Conservation (phyloP, 805 yeast genomes). For the Lipomyces oligophaga region DNA sequence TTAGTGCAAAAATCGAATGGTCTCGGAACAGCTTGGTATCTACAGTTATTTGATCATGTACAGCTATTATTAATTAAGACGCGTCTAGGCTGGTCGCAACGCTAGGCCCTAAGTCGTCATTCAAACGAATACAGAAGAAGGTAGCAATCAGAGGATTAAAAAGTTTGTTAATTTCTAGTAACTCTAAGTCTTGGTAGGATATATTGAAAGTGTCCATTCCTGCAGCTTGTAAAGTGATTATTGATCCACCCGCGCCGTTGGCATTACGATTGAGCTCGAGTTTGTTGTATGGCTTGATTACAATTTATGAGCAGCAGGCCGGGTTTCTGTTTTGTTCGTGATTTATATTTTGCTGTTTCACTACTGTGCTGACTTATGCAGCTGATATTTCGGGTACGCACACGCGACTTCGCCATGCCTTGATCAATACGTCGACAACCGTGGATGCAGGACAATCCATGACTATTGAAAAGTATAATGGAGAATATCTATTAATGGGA, state of each 20-base stretch:
- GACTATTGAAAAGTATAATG: neutral
- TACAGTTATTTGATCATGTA: neutral
- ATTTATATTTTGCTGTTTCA: neutral
- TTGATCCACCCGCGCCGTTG: slow-evolving; percentile 31
- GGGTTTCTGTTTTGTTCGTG: slow-evolving; percentile 2
- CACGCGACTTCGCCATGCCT: slow-evolving; percentile 1
- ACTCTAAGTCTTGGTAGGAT: slow-evolving; percentile 14
- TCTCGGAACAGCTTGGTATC: slow-evolving; percentile 29
- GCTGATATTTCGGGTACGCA: slow-evolving; percentile 16
- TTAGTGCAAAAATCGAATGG: slow-evolving; percentile 17
- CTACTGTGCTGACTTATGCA: neutral
- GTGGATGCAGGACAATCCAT: neutral
- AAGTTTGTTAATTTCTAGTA: neutral
- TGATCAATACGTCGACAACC: neutral
- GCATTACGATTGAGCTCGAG: slow-evolving; percentile 32
- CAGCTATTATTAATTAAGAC: neutral
- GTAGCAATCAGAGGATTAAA: no score
- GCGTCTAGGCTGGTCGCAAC: slow-evolving; percentile 31
- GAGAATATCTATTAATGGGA: neutral
- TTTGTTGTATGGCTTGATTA: slow-evolving; percentile 27
- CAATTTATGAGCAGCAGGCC: slow-evolving; percentile 28
- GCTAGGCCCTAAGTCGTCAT: slow-evolving; percentile 29
- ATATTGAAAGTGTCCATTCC: slow-evolving; percentile 30
- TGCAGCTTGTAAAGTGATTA: slow-evolving; percentile 25
- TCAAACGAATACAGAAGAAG: slow-evolving; percentile 27